Conservation (phyloP, 805 yeast species). For the Candida nanaspora region DNA sequence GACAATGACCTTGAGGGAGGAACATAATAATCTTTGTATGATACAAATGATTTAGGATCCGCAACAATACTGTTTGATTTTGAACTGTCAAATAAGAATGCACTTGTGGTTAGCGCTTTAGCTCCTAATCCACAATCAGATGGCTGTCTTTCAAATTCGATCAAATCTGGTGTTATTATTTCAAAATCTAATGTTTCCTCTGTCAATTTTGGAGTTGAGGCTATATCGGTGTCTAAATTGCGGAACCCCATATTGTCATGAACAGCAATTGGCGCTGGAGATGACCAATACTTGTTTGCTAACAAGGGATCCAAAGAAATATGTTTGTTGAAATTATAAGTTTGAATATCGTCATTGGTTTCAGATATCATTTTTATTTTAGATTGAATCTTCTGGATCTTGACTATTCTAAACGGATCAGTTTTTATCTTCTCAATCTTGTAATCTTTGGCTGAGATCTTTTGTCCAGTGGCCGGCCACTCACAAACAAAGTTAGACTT, state of each 20-base stretch:
- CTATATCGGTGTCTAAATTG: too few species aligned
- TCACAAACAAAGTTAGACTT: background rate
- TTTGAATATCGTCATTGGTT: too few species aligned
- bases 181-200: background rate
- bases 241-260: too few species aligned
- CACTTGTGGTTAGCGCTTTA: background rate
- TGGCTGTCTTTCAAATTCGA: background rate
- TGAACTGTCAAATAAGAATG: background rate
- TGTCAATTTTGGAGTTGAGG: background rate
- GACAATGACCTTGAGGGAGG: background rate
- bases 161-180: background rate
- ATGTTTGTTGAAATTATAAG: too few species aligned
- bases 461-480: background rate
- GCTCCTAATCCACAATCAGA: background rate
- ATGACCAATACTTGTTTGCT: too few species aligned
- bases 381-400: background rate
- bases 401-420: slow-evolving; percentile 1
- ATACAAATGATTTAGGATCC: background rate
- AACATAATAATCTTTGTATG: background rate
- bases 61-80: too few species aligned
- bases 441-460: background rate
- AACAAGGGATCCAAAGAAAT: too few species aligned
- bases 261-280: too few species aligned
- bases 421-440: slow-evolving; percentile 1
- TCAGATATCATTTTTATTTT: background rate